Percentiles rank a stretch among this genome's conserved stretches.
These are phyloP conservation scores for Lagenidium giganteum DNA, from an alignment of 352 stramenopile genomes.

Conservation along the genomic window DNA sequence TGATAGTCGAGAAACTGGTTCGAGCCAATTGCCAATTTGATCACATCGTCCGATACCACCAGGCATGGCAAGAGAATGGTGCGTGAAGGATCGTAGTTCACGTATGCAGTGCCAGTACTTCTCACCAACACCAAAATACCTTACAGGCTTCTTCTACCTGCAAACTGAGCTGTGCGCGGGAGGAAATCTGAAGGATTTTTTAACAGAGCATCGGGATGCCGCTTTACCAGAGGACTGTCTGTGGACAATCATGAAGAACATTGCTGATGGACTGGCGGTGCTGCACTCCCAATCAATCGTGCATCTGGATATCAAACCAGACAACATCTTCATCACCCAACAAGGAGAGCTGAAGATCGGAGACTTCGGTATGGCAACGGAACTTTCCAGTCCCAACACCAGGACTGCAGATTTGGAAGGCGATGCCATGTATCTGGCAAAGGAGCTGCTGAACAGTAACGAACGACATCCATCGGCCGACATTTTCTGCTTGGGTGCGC, in stretches of 20 bases:
- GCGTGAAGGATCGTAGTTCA: not conserved
- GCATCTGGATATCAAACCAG: conserved; percentile 96
- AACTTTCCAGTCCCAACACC: conserved; percentile 25
- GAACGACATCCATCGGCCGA: conserved; percentile 77
- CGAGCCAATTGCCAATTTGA: conserved; percentile 36
- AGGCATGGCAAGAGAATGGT: conserved; percentile 92
- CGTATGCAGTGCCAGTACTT: conserved; percentile 1
- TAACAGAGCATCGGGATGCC: conserved; percentile 22
- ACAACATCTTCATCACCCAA: conserved; percentile 92
- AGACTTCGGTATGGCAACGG: conserved; percentile 91
- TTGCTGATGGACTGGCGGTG: conserved; percentile 75
- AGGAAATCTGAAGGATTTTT: conserved; percentile 81
- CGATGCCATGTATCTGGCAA: conserved; percentile 91
- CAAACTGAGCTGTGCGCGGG: conserved; percentile 92
- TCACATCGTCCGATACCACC: conserved; percentile 93
- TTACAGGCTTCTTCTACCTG: conserved; percentile 85
- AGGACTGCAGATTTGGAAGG: conserved; percentile 82
- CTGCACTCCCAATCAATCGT: conserved; percentile 89
- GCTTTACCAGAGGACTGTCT: conserved; percentile 49
- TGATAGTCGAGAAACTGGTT: conserved; percentile 36
- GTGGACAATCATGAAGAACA: conserved; percentile 74
- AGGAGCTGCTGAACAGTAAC: conserved; percentile 79
- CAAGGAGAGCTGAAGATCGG: conserved; percentile 75
- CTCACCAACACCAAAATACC: not conserved
- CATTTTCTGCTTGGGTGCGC: conserved; percentile 93